A percentile compares a stretch with the other conserved stretches of the same genome.
phyloP scores from a whole-genome alignment of 768 basidiomycete species.

The Lanmaoa rubissima region DNA sequence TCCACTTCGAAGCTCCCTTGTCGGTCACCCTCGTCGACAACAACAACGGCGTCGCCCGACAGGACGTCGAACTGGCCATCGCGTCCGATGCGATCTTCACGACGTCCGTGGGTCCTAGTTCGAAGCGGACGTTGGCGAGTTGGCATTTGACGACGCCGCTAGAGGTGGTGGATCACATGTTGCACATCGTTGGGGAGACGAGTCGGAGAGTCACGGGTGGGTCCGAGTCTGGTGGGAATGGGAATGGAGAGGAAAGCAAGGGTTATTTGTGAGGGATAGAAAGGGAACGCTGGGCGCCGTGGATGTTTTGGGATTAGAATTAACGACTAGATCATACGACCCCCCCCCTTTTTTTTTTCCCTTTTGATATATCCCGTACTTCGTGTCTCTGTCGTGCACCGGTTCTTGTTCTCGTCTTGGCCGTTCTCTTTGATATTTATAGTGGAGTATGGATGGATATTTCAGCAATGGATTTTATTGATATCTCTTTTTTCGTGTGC shows the following conservation, averaged over 20 bases:
- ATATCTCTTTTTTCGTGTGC: too few relatives aligned
- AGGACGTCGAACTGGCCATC: conserved; percentile 61
- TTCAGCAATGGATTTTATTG: too few relatives aligned
- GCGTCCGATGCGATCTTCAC: conserved; percentile 77
- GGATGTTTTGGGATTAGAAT: too few relatives aligned
- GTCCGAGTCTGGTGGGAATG: neutral
- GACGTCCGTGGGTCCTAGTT: conserved; percentile 87
- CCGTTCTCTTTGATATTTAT: too few relatives aligned
- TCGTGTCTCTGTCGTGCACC: too few relatives aligned
- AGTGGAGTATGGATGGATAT: too few relatives aligned
- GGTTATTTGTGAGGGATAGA: conserved; percentile 14
- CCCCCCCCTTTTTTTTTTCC: too few relatives aligned
- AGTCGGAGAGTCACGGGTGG: neutral
- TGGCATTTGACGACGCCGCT: conserved; percentile 92
- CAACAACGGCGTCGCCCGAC: conserved; percentile 23
- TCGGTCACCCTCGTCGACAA: conserved; percentile 41
- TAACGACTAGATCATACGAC: too few relatives aligned
- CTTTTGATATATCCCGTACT: too few relatives aligned
- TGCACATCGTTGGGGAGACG: conserved; percentile 51
- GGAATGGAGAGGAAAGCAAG: conserved; percentile 10
- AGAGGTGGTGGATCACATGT: conserved; percentile 81
- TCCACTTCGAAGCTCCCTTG: conserved; percentile 56
- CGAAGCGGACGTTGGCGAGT: conserved; percentile 84
- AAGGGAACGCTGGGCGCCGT: too few relatives aligned
- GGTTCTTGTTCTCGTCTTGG: too few relatives aligned